Conservation (phyloP, 345 rosid species). For the Bruguiera gymnorhiza region DNA sequence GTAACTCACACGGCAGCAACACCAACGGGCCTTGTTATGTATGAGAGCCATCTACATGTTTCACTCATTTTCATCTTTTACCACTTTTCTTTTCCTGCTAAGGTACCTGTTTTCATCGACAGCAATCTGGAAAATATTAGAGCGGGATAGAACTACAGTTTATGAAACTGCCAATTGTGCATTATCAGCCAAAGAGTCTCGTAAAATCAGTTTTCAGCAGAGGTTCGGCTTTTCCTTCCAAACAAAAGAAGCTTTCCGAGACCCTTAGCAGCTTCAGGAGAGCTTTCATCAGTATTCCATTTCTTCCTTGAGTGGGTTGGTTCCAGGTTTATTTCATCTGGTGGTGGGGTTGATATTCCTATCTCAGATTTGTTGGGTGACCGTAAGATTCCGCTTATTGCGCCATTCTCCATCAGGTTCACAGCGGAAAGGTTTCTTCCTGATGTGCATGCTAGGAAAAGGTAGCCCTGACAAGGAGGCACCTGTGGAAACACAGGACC, state of each 20-base stretch:
- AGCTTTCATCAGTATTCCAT: conserved; percentile 65
- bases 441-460: conserved; percentile 64
- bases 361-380: conserved; percentile 47
- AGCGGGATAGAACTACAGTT: background rate
- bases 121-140: background rate
- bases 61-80: background rate
- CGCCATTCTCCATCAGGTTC: conserved; percentile 23
- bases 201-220: conserved; percentile 21
- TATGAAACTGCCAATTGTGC: background rate
- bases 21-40: conserved; percentile 31
- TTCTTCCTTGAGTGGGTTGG: conserved; percentile 65
- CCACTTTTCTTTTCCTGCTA: background rate
- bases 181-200: too few relatives aligned
- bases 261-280: conserved; percentile 77
- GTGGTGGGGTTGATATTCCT: conserved; percentile 66
- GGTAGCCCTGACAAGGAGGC: conserved; percentile 61
- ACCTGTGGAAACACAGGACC: conserved; percentile 59
- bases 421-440: conserved; percentile 28
- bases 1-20: conserved; percentile 25
- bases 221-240: conserved; percentile 49
- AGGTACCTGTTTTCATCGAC: background rate
- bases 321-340: conserved; percentile 38
- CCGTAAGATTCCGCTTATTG: conserved; percentile 20
- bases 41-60: conserved; percentile 9
- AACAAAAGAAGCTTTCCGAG: conserved; percentile 84